phyloP scores from a whole-genome alignment of 495 filamentous ascomycete genomes.

The Penicillium coprophilum region DNA sequence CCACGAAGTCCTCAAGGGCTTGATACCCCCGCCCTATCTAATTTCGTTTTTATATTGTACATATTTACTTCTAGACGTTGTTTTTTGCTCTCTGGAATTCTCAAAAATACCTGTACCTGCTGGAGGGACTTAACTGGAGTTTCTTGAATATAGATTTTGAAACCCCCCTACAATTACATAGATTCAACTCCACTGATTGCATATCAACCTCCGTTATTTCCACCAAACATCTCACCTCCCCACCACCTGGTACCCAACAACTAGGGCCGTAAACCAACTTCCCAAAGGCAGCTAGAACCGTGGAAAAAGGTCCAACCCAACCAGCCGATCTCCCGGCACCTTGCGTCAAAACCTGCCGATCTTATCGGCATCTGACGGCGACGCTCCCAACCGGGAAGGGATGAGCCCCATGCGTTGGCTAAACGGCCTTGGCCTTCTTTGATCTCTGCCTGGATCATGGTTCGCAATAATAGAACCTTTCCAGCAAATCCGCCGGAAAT shows the following conservation, averaged over 20 bases:
- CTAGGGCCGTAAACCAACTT: not conserved
- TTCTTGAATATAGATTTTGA: not conserved
- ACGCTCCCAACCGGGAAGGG: not conserved
- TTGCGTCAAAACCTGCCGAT: constrained; percentile 25
- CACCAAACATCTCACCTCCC: not conserved
- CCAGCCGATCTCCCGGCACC: constrained; percentile 29
- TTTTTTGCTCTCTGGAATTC: not conserved
- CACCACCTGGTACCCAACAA: not conserved
- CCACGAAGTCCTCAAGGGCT: constrained; percentile 20
- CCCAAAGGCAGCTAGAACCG: not conserved
- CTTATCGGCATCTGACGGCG: constrained; percentile 8
- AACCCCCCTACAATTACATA: not conserved
- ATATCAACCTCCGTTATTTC: not conserved
- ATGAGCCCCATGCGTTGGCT: not conserved
- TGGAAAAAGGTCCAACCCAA: not conserved
- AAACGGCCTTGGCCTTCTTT: no score
- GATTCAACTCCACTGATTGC: not conserved
- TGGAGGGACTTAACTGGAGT: not conserved
- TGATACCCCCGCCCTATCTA: constrained; percentile 25
- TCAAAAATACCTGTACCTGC: not conserved
- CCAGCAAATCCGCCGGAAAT: no score
- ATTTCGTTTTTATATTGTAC: constrained; percentile 7
- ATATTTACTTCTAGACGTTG: constrained; percentile 19
- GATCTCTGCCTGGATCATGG: no score
- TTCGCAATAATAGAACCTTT: no score